Evolutionary conservation across 2,329 filamentous ascomycete species (phyloP).

Genomic region (Coniochaeta hoffmannii): DNA sequence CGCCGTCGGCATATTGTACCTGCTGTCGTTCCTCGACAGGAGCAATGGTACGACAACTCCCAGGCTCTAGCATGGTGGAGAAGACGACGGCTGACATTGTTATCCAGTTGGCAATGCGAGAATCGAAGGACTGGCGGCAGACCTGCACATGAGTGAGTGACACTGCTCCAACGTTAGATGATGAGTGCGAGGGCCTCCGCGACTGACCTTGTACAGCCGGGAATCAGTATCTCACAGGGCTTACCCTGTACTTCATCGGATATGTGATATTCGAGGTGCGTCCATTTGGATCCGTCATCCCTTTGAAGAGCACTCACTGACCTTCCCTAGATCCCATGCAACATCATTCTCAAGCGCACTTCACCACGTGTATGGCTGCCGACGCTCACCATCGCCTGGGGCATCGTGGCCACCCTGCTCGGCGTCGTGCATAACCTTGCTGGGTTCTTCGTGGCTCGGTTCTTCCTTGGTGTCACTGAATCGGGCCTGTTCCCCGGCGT

Average conservation of each 20-base stretch:
- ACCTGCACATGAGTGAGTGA: conserved; percentile 44
- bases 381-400: conserved; percentile 48
- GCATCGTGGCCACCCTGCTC: conserved; percentile 42
- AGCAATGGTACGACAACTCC: conserved; percentile 36
- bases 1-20: conserved; percentile 45
- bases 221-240: conserved; percentile 56
- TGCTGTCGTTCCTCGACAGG: conserved; percentile 49
- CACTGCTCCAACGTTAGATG: conserved; percentile 17
- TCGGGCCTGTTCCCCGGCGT: conserved; percentile 44
- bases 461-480: conserved; percentile 49
- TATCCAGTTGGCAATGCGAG: conserved; percentile 49
- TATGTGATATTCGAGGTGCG: conserved; percentile 49
- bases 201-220: conserved; percentile 32
- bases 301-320: conserved; percentile 3
- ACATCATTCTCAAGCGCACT: conserved; percentile 54
- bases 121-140: conserved; percentile 45
- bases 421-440: conserved; percentile 41
- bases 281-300: neutral
- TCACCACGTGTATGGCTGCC: conserved; percentile 51
- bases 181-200: neutral
- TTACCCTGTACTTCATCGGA: conserved; percentile 60
- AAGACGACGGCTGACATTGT: conserved; percentile 13
- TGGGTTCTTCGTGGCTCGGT: conserved; percentile 45
- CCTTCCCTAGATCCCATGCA: conserved; percentile 44
- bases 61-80: conserved; percentile 29